These are phyloP conservation scores for Pythium brachiatum DNA, from an alignment of 352 stramenopile species.

Conservation along the genomic window DNA sequence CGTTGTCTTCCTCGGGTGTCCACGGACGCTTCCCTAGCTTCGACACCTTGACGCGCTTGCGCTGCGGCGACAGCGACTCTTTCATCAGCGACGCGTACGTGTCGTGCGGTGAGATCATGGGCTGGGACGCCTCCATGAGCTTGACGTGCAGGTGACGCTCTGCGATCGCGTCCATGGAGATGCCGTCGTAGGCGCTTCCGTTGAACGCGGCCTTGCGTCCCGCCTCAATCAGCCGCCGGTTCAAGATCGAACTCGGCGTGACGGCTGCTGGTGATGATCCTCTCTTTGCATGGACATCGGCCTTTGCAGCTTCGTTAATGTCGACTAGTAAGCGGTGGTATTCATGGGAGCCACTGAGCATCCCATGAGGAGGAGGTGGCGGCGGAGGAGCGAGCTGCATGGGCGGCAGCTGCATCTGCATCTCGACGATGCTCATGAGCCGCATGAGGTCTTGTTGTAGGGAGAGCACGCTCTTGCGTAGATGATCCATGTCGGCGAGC, in stretches of 20 bases:
- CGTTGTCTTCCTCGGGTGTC: conserved; percentile 59
- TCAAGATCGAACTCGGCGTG: conserved; percentile 20
- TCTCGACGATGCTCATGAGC: conserved; percentile 73
- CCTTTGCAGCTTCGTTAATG: background rate
- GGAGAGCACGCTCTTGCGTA: conserved; percentile 62
- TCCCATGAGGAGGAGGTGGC: background rate
- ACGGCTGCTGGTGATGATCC: background rate
- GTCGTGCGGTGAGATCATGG: conserved; percentile 35
- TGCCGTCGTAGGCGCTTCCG: background rate
- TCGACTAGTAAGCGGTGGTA: conserved; percentile 24
- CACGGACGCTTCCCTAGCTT: conserved; percentile 72
- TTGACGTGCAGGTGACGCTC: conserved; percentile 36
- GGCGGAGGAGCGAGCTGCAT: conserved; percentile 23
- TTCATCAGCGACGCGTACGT: conserved; percentile 30
- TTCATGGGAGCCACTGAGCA: conserved; percentile 9
- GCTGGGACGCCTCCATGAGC: conserved; percentile 24
- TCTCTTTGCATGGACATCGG: background rate
- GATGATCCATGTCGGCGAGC: conserved; percentile 42
- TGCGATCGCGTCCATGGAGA: conserved; percentile 3
- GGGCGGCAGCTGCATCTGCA: conserved; percentile 68
- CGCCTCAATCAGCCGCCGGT: conserved; percentile 22
- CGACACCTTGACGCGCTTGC: conserved; percentile 57
- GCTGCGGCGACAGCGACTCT: conserved; percentile 55
- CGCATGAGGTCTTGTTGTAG: conserved; percentile 72
- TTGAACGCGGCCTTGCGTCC: background rate